Evolutionary conservation across 192 early-diverging fungal species (phyloP).

Genomic region (Powellomyces hirtus): DNA sequence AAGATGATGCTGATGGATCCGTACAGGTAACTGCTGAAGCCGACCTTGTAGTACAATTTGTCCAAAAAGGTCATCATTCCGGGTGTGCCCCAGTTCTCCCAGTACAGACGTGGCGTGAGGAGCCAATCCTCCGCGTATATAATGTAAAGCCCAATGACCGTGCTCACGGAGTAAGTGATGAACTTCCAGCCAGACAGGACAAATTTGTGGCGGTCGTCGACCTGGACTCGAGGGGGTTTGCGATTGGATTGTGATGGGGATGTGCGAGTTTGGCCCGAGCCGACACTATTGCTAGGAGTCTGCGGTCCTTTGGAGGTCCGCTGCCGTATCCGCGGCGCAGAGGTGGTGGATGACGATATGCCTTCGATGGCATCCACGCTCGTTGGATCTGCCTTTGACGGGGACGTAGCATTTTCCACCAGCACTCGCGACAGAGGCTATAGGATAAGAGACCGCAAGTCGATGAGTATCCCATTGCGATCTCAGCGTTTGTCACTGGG

Average conservation of each 20-base stretch:
- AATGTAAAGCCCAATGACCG: slow-evolving; percentile 11
- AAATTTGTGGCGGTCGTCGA: slow-evolving; percentile 19
- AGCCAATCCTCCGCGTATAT: slow-evolving; percentile 15
- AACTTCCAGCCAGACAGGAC: slow-evolving; percentile 21
- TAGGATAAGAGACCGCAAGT: background rate
- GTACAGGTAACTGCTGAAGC: slow-evolving; percentile 40
- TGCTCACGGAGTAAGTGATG: slow-evolving; percentile 18
- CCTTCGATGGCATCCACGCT: slow-evolving; percentile 8
- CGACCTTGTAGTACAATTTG: slow-evolving; percentile 43
- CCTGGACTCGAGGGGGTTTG: background rate
- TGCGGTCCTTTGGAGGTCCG: background rate
- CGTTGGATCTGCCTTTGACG: background rate
- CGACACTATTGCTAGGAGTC: background rate
- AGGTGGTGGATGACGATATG: slow-evolving; percentile 5
- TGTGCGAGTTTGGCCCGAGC: background rate
- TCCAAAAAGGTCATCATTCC: slow-evolving; percentile 12
- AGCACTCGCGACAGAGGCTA: background rate
- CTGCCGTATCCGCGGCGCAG: background rate
- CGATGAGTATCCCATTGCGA: background rate
- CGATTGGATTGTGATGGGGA: background rate
- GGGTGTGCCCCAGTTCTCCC: background rate
- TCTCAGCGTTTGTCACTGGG: too few species aligned
- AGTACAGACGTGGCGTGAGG: slow-evolving; percentile 3
- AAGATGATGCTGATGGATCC: slow-evolving; percentile 29
- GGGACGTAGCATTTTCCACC: background rate